Evolutionary conservation across 1,139 yeast genomes (phyloP).

Genomic region (Insectozyma bohioensis): DNA sequence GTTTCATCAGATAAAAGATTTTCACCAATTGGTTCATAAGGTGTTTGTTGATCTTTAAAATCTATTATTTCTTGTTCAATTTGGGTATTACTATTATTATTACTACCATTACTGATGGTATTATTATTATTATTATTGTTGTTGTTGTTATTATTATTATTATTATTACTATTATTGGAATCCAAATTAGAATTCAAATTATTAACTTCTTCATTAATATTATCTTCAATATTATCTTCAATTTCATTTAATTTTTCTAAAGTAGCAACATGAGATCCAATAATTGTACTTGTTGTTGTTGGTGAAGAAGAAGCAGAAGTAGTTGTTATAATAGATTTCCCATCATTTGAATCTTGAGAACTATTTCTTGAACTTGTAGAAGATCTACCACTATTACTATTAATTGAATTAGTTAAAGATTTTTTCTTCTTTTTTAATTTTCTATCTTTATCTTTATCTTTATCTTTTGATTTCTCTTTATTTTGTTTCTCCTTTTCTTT

Average conservation of each 20-base stretch:
- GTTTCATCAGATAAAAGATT: conserved; percentile 1
- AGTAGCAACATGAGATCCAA: no score
- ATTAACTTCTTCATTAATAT: no score
- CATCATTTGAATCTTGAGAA: conserved; percentile 1
- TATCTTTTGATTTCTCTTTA: conserved; percentile 11
- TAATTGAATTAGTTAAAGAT: neutral
- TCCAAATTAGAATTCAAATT: no score
- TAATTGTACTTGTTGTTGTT: neutral
- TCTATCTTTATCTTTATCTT: conserved; percentile 8
- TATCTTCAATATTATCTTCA: no score
- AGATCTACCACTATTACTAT: neutral
- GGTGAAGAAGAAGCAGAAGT: neutral
- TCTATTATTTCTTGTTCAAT: no score
- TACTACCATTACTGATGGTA: no score
- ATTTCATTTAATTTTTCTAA: no score
- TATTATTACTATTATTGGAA: no score
- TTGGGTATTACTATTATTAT: no score
- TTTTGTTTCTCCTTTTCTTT: conserved; percentile 17
- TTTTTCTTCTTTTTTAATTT: conserved; percentile 6
- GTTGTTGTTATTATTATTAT: no score
- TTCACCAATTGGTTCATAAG: conserved; percentile 1
- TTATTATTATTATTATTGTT: no score
- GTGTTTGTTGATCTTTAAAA: no score
- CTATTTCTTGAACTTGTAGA: conserved; percentile 4
- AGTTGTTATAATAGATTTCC: neutral